These are phyloP conservation scores for Xylaria longipes DNA, from an alignment of 495 filamentous ascomycete genomes.

Conservation along the genomic window DNA sequence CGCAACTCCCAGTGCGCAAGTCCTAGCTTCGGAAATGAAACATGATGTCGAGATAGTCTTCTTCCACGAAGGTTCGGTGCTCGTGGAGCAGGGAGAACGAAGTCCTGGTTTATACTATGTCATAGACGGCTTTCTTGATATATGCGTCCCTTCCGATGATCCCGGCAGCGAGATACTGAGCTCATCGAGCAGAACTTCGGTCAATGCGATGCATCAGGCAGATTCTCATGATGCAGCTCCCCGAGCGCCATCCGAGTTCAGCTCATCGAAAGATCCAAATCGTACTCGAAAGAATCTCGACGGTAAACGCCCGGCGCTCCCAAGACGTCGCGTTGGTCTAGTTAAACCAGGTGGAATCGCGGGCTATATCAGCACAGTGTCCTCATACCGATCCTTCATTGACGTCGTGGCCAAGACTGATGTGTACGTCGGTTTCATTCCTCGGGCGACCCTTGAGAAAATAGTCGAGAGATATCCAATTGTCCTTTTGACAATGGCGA, in stretches of 20 bases:
- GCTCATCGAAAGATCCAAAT: conserved; percentile 27
- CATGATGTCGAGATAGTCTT: conserved; percentile 98
- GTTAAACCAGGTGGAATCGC: conserved; percentile 96
- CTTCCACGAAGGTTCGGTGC: conserved; percentile 90
- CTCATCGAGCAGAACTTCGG: conserved; percentile 41
- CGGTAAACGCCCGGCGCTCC: conserved; percentile 28
- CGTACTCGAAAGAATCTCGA: conserved; percentile 23
- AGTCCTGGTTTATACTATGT: conserved; percentile 98
- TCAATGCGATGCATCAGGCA: conserved; percentile 43
- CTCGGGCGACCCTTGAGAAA: conserved; percentile 82
- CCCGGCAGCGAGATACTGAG: conserved; percentile 44
- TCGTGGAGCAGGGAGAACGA: conserved; percentile 96
- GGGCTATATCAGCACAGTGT: conserved; percentile 91
- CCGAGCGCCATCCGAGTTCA: conserved; percentile 30
- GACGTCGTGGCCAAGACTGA: conserved; percentile 98
- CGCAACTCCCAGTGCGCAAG: conserved; percentile 51
- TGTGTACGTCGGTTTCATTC: conserved; percentile 96
- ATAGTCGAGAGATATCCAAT: conserved; percentile 93
- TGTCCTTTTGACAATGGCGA: conserved; percentile 92
- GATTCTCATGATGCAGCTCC: conserved; percentile 37
- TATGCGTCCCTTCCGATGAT: conserved; percentile 61
- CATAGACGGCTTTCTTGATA: conserved; percentile 95
- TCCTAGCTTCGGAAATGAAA: conserved; percentile 73
- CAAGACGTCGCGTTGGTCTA: conserved; percentile 74
- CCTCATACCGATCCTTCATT: conserved; percentile 93